Percentiles rank a stretch among this genome's conserved stretches.
Conservation (phyloP, 495 filamentous ascomycete species). For the Haplographium delicatum region DNA sequence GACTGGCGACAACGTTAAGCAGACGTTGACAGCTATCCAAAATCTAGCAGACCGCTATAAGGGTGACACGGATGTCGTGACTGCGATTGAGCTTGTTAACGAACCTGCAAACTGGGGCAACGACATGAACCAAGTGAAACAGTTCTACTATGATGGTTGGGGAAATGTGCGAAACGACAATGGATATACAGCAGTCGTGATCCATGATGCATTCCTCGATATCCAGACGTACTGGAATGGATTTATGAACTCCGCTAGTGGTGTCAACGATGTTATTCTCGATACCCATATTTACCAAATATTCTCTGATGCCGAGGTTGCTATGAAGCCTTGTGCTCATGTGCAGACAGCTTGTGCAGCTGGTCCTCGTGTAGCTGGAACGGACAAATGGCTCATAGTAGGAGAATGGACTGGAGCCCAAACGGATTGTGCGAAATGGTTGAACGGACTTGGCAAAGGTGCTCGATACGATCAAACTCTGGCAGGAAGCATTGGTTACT, state of each 20-base stretch:
- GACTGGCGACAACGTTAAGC: constrained; percentile 46
- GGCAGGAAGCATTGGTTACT: constrained; percentile 35
- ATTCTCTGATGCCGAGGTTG: constrained; percentile 56
- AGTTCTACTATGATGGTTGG: constrained; percentile 63
- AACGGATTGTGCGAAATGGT: constrained; percentile 69
- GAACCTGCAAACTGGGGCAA: constrained; percentile 55
- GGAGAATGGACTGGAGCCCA: constrained; percentile 67
- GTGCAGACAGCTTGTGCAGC: constrained; percentile 46
- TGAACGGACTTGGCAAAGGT: constrained; percentile 65
- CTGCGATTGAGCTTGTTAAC: constrained; percentile 67
- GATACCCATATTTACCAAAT: constrained; percentile 66
- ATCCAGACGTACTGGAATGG: constrained; percentile 64
- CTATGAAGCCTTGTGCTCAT: constrained; percentile 42
- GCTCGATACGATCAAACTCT: constrained; percentile 67
- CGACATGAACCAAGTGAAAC: constrained; percentile 43
- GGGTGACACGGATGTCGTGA: constrained; percentile 57
- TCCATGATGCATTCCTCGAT: constrained; percentile 66
- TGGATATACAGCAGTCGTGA: constrained; percentile 50
- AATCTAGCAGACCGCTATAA: constrained; percentile 56
- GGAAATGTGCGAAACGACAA: constrained; percentile 46
- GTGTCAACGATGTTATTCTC: constrained; percentile 58
- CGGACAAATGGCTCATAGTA: constrained; percentile 66
- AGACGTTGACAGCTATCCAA: constrained; percentile 55
- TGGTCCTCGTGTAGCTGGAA: constrained; percentile 41
- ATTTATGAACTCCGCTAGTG: constrained; percentile 50